Evolutionary conservation across 2,329 filamentous ascomycete genomes (phyloP).

Genomic region (Colletotrichum agaves): DNA sequence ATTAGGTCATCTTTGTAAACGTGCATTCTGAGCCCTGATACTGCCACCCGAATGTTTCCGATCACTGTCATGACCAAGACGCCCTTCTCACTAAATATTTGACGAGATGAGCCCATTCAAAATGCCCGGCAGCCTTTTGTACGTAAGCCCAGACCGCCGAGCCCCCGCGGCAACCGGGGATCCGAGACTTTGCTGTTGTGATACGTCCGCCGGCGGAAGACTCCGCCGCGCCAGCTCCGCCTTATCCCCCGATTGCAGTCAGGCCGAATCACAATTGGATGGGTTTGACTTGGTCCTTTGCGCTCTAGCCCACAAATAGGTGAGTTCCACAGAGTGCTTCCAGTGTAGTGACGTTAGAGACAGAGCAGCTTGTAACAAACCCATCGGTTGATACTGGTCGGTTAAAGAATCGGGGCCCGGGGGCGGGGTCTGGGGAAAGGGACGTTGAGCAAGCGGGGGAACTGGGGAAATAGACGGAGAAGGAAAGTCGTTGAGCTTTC

Average conservation of each 20-base stretch:
- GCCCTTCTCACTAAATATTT: background rate
- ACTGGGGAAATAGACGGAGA: conserved; percentile 8
- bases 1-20: background rate
- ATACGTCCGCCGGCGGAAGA: background rate
- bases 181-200: background rate
- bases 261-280: no score
- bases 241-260: background rate
- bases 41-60: conserved; percentile 4
- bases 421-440: conserved; percentile 31
- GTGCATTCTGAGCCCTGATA: background rate
- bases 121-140: background rate
- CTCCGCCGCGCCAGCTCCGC: no score
- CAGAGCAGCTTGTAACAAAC: no score
- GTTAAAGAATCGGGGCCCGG: conserved; percentile 5
- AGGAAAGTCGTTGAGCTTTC: background rate
- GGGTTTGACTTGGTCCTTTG: no score
- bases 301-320: no score
- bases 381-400: background rate
- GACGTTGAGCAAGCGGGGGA: background rate
- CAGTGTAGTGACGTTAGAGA: no score
- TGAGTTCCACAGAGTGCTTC: background rate
- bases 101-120: background rate
- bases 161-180: background rate
- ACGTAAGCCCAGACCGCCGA: conserved; percentile 10
- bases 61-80: background rate